phyloP scores from a whole-genome alignment of 495 filamentous ascomycete genomes.

The Aspergillus baeticus region DNA sequence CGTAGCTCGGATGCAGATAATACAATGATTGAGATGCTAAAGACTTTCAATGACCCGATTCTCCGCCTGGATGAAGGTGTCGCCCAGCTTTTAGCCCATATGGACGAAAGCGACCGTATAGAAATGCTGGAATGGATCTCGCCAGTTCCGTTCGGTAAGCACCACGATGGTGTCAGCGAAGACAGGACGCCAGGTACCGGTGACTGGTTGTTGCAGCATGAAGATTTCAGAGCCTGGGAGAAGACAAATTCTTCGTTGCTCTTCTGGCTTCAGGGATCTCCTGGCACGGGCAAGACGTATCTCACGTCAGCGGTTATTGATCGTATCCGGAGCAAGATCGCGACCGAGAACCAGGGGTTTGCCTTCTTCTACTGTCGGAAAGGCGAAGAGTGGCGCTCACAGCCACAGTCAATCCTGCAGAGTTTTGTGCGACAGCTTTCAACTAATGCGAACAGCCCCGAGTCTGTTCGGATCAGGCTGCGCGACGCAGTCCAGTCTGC shows the following conservation, averaged over 20 bases:
- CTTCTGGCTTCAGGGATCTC: conserved; percentile 27
- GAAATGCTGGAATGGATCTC: conserved; percentile 26
- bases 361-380: conserved; percentile 44
- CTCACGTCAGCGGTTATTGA: conserved; percentile 37
- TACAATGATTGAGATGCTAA: conserved; percentile 5
- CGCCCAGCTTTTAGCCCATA: conserved; percentile 1
- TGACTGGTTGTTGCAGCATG: conserved; percentile 18
- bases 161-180: conserved; percentile 19
- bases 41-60: neutral
- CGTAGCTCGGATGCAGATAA: conserved; percentile 7
- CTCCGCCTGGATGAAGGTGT: conserved; percentile 5
- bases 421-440: conserved; percentile 40
- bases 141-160: conserved; percentile 19
- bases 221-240: conserved; percentile 18
- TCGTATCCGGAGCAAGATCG: conserved; percentile 14
- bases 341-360: conserved; percentile 27
- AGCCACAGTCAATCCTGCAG: conserved; percentile 33
- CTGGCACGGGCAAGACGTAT: conserved; percentile 37
- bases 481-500: conserved; percentile 6
- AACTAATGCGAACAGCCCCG: conserved; percentile 9
- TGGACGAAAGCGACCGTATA: conserved; percentile 12
- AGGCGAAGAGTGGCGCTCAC: conserved; percentile 24
- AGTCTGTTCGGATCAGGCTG: conserved; percentile 17
- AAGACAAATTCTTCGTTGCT: conserved; percentile 11
- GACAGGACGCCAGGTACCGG: conserved; percentile 18